phyloP scores from a whole-genome alignment of 345 rosid genomes.

The Excoecaria cochinchinensis region DNA sequence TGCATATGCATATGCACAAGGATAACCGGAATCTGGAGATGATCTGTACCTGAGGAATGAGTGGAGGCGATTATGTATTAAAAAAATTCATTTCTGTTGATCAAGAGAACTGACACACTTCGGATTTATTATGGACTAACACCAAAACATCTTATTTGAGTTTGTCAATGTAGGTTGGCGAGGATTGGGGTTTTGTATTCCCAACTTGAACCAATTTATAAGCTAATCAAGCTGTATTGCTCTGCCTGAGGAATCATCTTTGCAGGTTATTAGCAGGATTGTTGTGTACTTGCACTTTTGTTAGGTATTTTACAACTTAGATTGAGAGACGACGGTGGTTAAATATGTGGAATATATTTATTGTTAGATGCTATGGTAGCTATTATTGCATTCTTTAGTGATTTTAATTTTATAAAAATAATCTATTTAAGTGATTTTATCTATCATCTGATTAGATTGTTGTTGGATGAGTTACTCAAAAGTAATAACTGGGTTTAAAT shows the following conservation, averaged over 20 bases:
- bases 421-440: too few species aligned
- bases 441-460: too few species aligned
- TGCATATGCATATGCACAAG: conserved; percentile 27
- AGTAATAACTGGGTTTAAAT: too few species aligned
- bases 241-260: background rate
- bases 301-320: background rate
- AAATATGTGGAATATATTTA: background rate
- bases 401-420: too few species aligned
- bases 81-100: background rate
- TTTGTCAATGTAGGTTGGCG: conserved; percentile 9
- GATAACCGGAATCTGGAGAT: background rate
- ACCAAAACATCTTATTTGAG: background rate
- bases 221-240: background rate
- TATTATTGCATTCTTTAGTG: background rate
- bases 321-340: background rate
- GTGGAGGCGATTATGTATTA: conserved; percentile 8
- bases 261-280: background rate
- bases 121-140: conserved; percentile 8
- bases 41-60: background rate
- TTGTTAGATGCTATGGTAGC: background rate
- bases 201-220: background rate
- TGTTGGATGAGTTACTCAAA: too few species aligned
- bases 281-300: background rate
- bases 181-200: conserved; percentile 5
- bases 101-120: conserved; percentile 16